Percentiles rank a stretch among this genome's conserved stretches.
Conservation (phyloP, 306 rosid genomes). For the Vicia villosa region DNA sequence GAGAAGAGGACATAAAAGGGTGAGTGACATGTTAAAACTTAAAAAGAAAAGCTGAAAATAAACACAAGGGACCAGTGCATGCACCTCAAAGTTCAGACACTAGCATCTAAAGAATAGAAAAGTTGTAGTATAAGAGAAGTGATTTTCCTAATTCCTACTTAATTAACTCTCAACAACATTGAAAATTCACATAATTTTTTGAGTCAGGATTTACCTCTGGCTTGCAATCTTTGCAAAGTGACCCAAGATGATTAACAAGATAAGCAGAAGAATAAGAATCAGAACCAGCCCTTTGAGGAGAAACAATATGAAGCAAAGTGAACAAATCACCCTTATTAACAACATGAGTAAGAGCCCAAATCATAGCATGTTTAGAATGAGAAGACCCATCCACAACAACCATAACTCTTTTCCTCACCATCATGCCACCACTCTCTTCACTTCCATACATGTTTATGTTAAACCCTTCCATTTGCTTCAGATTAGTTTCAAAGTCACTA, state of each 20-base stretch:
- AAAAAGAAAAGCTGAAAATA: slow-evolving; percentile 41
- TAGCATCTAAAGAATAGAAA: slow-evolving; percentile 44
- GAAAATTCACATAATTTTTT: slow-evolving; percentile 11
- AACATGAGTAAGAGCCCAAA: slow-evolving; percentile 92
- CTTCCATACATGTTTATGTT: slow-evolving; percentile 56
- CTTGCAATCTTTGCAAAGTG: slow-evolving; percentile 82
- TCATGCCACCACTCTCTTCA: slow-evolving; percentile 47
- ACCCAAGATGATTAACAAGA: slow-evolving; percentile 75
- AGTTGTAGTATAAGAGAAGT: not conserved
- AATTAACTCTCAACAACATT: slow-evolving; percentile 24
- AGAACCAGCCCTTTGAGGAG: slow-evolving; percentile 39
- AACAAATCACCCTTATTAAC: slow-evolving; percentile 81
- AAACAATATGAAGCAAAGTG: slow-evolving; percentile 76
- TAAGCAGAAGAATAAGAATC: slow-evolving; percentile 50
- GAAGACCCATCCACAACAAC: slow-evolving; percentile 77
- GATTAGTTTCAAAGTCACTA: slow-evolving; percentile 36
- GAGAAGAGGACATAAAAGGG: slow-evolving; percentile 26
- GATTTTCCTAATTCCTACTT: not conserved
- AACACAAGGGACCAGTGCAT: slow-evolving; percentile 42
- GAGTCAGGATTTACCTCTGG: slow-evolving; percentile 81
- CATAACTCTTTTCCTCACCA: slow-evolving; percentile 85
- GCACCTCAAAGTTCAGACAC: slow-evolving; percentile 39
- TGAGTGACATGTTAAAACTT: slow-evolving; percentile 8
- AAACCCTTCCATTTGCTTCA: slow-evolving; percentile 62
- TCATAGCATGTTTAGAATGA: slow-evolving; percentile 83